Evolutionary conservation across 495 filamentous ascomycete genomes (phyloP), one percentile per base, ranked within the genome.

Genomic region (Elasticomyces elasticus): DNA sequence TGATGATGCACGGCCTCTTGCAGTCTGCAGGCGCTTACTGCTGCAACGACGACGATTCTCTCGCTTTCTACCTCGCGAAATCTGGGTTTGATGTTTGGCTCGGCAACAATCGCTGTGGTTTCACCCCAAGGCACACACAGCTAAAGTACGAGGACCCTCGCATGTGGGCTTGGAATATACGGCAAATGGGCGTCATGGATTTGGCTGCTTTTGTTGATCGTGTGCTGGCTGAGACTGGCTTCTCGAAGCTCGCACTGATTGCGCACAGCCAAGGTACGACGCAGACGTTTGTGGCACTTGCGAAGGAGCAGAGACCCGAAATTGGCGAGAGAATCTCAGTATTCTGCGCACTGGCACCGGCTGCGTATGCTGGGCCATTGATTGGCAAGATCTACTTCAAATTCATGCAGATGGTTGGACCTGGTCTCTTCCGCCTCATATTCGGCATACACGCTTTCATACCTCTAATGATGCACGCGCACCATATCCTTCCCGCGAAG

Each of bases 151-250:
- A 71, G 17, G 91, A 97, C 62, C 91, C 91, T 5, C 79, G 90
- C 19, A 95, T 97, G 89, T 97, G 91, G 91, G 79, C 83, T 11
- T 97, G 91, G 91, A 95, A 94, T 62, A 94, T 96, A 52, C 79
- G 86, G 0, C 88, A 95, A 69, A 91, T 96, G 81, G 92, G 91
- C 13, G 82, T 87, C 0, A 79, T 94, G 55, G 91, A 97, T 66
- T 77, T 97, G n/a, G 76, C 92, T 0, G 89, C 89, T 0, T 75
- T 96, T n/a, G 76, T 89, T 13, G 84, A 85, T 10, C 85, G 87
- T 17, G 87, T 96, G 5, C 73, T 95, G 0, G 77, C 73, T 50
- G 84, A 92, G 64, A 95, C 91, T 0, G 82, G 82, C 1, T 96
- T 95, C 65, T 73, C 78, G 27, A 94, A 91, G 59, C 68, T 94